Evolutionary conservation across 2,329 filamentous ascomycete species (phyloP).

Genomic region (Arthrobotrys iridis): DNA sequence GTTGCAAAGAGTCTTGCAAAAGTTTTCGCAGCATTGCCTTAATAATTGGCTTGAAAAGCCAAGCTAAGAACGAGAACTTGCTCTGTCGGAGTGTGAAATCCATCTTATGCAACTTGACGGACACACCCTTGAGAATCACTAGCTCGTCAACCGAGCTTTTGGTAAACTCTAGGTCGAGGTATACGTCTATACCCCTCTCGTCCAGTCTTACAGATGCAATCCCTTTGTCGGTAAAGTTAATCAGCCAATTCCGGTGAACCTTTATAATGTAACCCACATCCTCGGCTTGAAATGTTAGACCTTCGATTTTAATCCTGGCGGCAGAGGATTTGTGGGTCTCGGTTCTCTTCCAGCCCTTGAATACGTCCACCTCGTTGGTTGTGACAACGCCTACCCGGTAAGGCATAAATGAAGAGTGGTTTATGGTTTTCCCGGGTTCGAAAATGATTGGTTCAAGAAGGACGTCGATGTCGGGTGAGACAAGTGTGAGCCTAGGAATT

Average conservation of each 20-base stretch:
- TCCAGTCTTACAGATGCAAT: slow-evolving; percentile 87
- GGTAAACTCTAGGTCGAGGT: slow-evolving; percentile 83
- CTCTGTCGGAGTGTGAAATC: slow-evolving; percentile 79
- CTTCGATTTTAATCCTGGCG: slow-evolving; percentile 80
- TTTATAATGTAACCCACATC: slow-evolving; percentile 92
- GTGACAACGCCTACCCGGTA: slow-evolving; percentile 83
- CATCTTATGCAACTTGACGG: slow-evolving; percentile 86
- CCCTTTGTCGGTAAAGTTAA: slow-evolving; percentile 81
- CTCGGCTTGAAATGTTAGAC: slow-evolving; percentile 82
- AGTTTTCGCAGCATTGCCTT: slow-evolving; percentile 81
- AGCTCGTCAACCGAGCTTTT: slow-evolving; percentile 82
- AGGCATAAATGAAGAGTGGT: slow-evolving; percentile 87
- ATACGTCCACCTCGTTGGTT: slow-evolving; percentile 85
- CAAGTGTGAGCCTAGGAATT: slow-evolving; percentile 88
- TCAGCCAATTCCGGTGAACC: slow-evolving; percentile 74
- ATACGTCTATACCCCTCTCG: slow-evolving; percentile 84
- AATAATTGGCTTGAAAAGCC: slow-evolving; percentile 84
- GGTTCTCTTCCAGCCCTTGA: slow-evolving; percentile 78
- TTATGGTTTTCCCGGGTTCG: slow-evolving; percentile 84
- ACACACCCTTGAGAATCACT: slow-evolving; percentile 77
- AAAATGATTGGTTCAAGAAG: slow-evolving; percentile 90
- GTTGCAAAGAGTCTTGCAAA: slow-evolving; percentile 80
- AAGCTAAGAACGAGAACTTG: slow-evolving; percentile 79
- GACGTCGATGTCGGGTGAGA: slow-evolving; percentile 82
- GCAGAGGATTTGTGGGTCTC: slow-evolving; percentile 74